Conservation (phyloP, 2,329 filamentous ascomycete species). For the Eutypa lata region DNA sequence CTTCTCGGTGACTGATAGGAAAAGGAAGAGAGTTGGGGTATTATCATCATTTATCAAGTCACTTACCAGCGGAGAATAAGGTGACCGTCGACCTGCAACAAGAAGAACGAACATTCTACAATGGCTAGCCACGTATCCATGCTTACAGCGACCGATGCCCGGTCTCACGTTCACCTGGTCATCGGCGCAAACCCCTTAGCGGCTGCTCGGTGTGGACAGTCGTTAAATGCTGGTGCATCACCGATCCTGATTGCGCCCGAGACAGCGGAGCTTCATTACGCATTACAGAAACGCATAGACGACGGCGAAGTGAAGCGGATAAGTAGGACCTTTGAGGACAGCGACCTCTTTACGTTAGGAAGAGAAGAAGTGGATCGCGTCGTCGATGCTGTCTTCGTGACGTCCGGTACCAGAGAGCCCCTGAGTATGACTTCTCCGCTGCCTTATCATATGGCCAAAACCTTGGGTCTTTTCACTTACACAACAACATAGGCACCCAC, state of each 20-base stretch:
- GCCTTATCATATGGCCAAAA: too few relatives aligned
- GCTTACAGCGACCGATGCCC: slow-evolving; percentile 69
- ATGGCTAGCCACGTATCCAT: slow-evolving; percentile 45
- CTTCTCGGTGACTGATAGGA: too few relatives aligned
- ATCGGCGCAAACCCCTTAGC: slow-evolving; percentile 84
- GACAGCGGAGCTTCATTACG: slow-evolving; percentile 55
- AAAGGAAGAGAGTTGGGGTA: too few relatives aligned
- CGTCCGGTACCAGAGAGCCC: slow-evolving; percentile 47
- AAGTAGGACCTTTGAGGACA: slow-evolving; percentile 63
- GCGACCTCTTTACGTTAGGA: slow-evolving; percentile 73
- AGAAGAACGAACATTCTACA: neutral
- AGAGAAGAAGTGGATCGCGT: slow-evolving; percentile 71
- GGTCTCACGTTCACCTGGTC: slow-evolving; percentile 74
- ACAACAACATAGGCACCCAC: slow-evolving; percentile 46
- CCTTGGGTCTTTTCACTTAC: neutral
- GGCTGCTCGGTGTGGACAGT: slow-evolving; percentile 76
- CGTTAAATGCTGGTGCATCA: slow-evolving; percentile 75
- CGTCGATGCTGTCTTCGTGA: slow-evolving; percentile 93
- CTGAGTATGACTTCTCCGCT: slow-evolving; percentile 27
- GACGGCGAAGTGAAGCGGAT: slow-evolving; percentile 65
- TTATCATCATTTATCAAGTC: too few relatives aligned
- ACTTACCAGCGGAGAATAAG: too few relatives aligned
- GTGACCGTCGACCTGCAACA: too few relatives aligned
- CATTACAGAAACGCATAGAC: slow-evolving; percentile 61
- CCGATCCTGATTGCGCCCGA: slow-evolving; percentile 76